Percentiles rank a stretch among this genome's conserved stretches.
phyloP scores from a whole-genome alignment of 2,329 filamentous ascomycete species.

The Fusarium hostae region DNA sequence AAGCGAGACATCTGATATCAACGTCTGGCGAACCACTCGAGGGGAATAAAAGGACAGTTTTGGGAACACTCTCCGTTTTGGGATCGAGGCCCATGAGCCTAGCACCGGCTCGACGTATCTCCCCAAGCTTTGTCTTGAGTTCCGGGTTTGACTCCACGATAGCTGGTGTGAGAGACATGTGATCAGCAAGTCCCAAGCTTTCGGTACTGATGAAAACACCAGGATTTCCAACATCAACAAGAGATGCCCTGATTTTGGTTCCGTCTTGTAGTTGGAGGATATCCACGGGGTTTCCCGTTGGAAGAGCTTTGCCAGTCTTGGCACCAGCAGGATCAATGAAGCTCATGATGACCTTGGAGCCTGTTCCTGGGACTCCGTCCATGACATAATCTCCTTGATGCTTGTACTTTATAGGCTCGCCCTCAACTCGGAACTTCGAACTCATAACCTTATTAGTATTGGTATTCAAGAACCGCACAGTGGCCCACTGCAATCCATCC shows the following conservation, averaged over 20 bases:
- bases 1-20: constrained; percentile 58
- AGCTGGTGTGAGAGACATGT: constrained; percentile 63
- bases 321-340: constrained; percentile 72
- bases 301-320: constrained; percentile 64
- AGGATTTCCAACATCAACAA: constrained; percentile 73
- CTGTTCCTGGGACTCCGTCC: constrained; percentile 71
- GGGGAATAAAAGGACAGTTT: constrained; percentile 64
- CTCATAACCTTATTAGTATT: constrained; percentile 75
- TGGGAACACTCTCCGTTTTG: constrained; percentile 64
- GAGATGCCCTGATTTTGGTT: constrained; percentile 60
- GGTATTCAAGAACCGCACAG: constrained; percentile 74
- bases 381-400: constrained; percentile 66
- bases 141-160: constrained; percentile 59
- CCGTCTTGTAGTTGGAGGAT: constrained; percentile 53
- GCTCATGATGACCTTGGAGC: constrained; percentile 66
- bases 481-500: constrained; percentile 50
- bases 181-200: constrained; percentile 59
- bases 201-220: constrained; percentile 69
- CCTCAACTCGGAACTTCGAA: constrained; percentile 64
- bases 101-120: constrained; percentile 67
- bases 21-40: constrained; percentile 43
- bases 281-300: constrained; percentile 66
- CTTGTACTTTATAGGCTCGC: constrained; percentile 46
- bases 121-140: constrained; percentile 61
- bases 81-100: constrained; percentile 70